Evolutionary conservation across 805 yeast genomes (phyloP).

Genomic region (Hemisphaericaspora nanyangensis): DNA sequence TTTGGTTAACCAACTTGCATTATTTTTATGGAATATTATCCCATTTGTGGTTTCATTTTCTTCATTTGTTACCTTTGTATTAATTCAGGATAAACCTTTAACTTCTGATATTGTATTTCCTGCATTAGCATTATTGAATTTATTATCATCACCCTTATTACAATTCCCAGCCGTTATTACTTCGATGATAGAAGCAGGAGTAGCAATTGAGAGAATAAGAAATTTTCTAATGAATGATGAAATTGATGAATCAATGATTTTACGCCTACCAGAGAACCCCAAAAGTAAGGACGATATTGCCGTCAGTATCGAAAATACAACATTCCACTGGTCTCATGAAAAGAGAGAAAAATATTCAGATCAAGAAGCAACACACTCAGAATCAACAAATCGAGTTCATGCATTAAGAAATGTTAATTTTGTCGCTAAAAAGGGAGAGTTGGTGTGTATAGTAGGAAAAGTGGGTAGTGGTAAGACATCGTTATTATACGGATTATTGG

Average conservation of each 20-base stretch:
- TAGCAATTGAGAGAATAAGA: constrained; percentile 52
- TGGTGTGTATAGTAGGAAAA: constrained; percentile 60
- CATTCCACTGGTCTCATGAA: constrained; percentile 47
- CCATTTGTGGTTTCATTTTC: constrained; percentile 64
- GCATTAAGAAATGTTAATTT: constrained; percentile 48
- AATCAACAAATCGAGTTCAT: constrained; percentile 12
- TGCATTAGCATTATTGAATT: constrained; percentile 55
- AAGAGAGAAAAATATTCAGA: constrained; percentile 13
- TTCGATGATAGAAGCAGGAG: constrained; percentile 53
- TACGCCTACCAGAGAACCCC: constrained; percentile 11
- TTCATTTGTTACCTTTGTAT: constrained; percentile 53
- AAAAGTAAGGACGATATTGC: constrained; percentile 26
- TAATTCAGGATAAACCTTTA: constrained; percentile 43
- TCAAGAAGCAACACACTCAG: constrained; percentile 21
- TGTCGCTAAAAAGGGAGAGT: constrained; percentile 47
- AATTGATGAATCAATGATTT: constrained; percentile 31
- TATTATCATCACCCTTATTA: constrained; percentile 56
- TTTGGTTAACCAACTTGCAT: constrained; percentile 36
- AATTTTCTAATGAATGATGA: constrained; percentile 47
- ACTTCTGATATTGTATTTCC: constrained; percentile 71
- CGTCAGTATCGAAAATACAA: constrained; percentile 45
- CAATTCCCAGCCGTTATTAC: constrained; percentile 57
- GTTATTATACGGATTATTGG: constrained; percentile 49
- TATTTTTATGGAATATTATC: constrained; percentile 60
- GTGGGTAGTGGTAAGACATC: constrained; percentile 71